Conservation (phyloP, 1,284 basidiomycete genomes). For the Sanghuangporus weigelae region DNA sequence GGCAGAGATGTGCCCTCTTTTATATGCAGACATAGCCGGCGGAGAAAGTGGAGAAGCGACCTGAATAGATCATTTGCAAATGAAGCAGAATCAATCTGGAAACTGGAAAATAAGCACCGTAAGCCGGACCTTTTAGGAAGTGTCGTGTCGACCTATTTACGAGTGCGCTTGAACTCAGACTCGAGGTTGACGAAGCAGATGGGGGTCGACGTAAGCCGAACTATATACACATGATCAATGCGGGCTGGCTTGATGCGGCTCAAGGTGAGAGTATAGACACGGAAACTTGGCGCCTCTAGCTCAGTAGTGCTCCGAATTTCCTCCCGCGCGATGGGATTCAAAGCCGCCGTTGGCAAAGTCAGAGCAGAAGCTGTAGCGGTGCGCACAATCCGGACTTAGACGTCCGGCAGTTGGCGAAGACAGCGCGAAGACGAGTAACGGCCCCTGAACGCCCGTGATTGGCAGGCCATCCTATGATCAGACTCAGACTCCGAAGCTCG, state of each 20-base stretch:
- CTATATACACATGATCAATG: conserved; percentile 2
- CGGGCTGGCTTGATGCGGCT: not conserved
- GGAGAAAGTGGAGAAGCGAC: conserved; percentile 12
- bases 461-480: conserved; percentile 2
- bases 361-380: conserved; percentile 2
- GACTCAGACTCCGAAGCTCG: not conserved
- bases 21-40: not conserved
- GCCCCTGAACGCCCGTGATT: not conserved
- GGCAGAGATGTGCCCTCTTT: not conserved
- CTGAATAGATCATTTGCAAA: not conserved
- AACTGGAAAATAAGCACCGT: conserved; percentile 13
- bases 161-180: not conserved
- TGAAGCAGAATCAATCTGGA: conserved; percentile 6
- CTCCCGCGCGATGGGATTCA: not conserved
- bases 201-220: not conserved
- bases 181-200: not conserved
- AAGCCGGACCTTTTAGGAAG: conserved; percentile 11
- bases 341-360: conserved; percentile 5
- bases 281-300: conserved; percentile 5
- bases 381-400: conserved; percentile 13
- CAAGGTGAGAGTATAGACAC: conserved; percentile 5
- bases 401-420: conserved; percentile 13
- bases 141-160: not conserved
- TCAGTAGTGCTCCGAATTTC: conserved; percentile 4
- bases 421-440: not conserved